Base-by-base conservation (phyloP, 2,329 filamentous ascomycete species). In the Calonectria ilicicola region DNA sequence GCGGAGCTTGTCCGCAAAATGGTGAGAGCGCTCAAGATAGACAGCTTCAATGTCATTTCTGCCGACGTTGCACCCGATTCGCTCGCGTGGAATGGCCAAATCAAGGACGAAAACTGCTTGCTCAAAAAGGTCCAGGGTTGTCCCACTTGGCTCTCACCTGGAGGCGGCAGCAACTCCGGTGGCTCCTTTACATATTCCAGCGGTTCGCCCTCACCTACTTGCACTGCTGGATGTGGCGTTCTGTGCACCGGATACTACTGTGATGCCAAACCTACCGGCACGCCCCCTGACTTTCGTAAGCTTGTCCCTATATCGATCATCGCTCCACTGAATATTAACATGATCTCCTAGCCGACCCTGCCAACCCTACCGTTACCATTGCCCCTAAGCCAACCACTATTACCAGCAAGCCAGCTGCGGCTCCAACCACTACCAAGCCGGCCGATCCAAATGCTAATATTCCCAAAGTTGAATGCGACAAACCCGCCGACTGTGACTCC, bases 191-290 rank as follows among this genome's bases (percentile, higher is more conserved):
- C 53, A n/a, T 60, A 60, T n/a, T 60, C 53, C 1, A 60, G 62
- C 17, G 63, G 63, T 6, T 40, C 63, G 15, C 44, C 63, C 29
- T 49, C 44, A 7, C 63, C 63, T n/a, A 65, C 63, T 15, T 65
- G 63, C 21, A 65, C 63, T 1, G 63, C 63, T 21, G 46, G 27
- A 35, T 65, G 63, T 7, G 63, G 63, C 26, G 32, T 51, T 19
- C 44, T 65, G 7, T 65, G 63, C 44, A 65, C 44, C 27, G 63
- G 63, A 19, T 65, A 51, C 63, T 65, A 51, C 21, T 65, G 63
- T 9, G 63, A 51, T 27, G 26, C 63, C 15, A 65, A 65, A 15
- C 63, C 63, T 10, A 65, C 63, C 12, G 63, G 63, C 4, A 26
- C n/a, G 1, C 29, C 63, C 1, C 63, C 63, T 9, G 63, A 65